Base-by-base conservation (phyloP, 2,329 filamentous ascomycete species). In the Colletotrichum lini region DNA sequence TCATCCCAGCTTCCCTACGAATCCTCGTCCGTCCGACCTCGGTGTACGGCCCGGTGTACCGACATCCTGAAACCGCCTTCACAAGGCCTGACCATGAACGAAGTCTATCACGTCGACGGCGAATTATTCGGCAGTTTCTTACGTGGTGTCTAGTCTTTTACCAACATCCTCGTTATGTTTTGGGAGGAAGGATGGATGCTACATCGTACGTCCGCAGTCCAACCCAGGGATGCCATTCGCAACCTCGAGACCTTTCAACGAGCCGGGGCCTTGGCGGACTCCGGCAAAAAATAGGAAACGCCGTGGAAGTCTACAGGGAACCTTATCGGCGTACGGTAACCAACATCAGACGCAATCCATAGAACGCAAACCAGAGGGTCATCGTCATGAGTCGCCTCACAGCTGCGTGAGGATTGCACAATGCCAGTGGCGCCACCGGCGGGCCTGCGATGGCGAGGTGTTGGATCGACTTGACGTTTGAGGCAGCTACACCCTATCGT, bases 141-240 rank as follows among this genome's bases (percentile, higher is more conserved):
- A 35, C 30, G 30, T 35, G 30, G 67, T 53, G 74, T 72, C 65
- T 84, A 5, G 82, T 8, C 76, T 73, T 1, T 76, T 73, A 0
- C 73, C 74, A 49, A 86, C 60, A 52, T 77, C 78, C 21, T 85
- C 80, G 12, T 80, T 81, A 74, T 81, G 85, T 52, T 86, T 87
- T 74, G 85, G 84, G 67, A 85, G 84, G 15, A 87, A 73, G 56
- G 81, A 85, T 0, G 56, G 81, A 85, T 0, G 80, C 80, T 15
- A 84, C 74, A 44, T 87, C 85, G 5, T 30, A 30, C 26, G 26
- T 30, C 26, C 5, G 26, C 26, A 30, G 26, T 30, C 26, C 26
- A 30, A 30, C 26, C 26, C 5, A 30, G 84, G 83, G 69, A 86
- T 87, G 0, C 78, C 78, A 30, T 30, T 30, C 26, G 26, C 26